These are phyloP conservation scores for Coemansia sp. DNA, from an alignment of 192 early-diverging fungal species.

Conservation along the genomic window DNA sequence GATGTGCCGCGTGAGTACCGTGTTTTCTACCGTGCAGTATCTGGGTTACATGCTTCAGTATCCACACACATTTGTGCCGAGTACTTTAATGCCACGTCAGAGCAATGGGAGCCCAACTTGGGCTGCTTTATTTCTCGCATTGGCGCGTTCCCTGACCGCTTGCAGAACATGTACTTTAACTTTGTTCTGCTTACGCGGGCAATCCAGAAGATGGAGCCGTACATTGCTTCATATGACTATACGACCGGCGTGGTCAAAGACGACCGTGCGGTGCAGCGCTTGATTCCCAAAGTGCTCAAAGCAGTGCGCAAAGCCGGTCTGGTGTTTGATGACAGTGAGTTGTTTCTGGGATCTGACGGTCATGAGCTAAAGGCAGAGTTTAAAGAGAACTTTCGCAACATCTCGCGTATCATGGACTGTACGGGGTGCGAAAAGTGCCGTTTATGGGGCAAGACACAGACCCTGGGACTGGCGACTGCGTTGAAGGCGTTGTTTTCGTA, in stretches of 20 bases:
- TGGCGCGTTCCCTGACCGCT: slow-evolving; percentile 82
- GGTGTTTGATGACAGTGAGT: slow-evolving; percentile 86
- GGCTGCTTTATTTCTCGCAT: slow-evolving; percentile 90
- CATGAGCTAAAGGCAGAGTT: slow-evolving; percentile 80
- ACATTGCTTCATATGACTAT: slow-evolving; percentile 73
- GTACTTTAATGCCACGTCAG: slow-evolving; percentile 84
- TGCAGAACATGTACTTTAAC: slow-evolving; percentile 96
- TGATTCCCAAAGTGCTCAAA: slow-evolving; percentile 40
- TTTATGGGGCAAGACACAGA: slow-evolving; percentile 98
- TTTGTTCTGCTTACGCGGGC: slow-evolving; percentile 86
- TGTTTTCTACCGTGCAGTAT: slow-evolving; percentile 43
- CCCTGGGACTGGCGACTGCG: slow-evolving; percentile 92
- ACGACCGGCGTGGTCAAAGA: slow-evolving; percentile 64
- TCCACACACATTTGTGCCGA: slow-evolving; percentile 98
- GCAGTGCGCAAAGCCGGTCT: slow-evolving; percentile 45
- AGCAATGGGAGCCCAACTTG: slow-evolving; percentile 87
- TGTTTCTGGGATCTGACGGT: slow-evolving; percentile 75
- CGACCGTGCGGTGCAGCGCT: slow-evolving; percentile 50
- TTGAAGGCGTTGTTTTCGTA: slow-evolving; percentile 95
- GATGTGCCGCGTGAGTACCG: slow-evolving; percentile 50
- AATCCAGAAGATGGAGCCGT: slow-evolving; percentile 77
- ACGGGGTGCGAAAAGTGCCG: slow-evolving; percentile 98
- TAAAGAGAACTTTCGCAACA: slow-evolving; percentile 90
- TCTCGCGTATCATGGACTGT: slow-evolving; percentile 98
- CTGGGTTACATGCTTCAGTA: slow-evolving; percentile 92